These are phyloP conservation scores for Houttuynia cordata DNA, from an alignment of 164 flowering plant species.

Conservation along the genomic window DNA sequence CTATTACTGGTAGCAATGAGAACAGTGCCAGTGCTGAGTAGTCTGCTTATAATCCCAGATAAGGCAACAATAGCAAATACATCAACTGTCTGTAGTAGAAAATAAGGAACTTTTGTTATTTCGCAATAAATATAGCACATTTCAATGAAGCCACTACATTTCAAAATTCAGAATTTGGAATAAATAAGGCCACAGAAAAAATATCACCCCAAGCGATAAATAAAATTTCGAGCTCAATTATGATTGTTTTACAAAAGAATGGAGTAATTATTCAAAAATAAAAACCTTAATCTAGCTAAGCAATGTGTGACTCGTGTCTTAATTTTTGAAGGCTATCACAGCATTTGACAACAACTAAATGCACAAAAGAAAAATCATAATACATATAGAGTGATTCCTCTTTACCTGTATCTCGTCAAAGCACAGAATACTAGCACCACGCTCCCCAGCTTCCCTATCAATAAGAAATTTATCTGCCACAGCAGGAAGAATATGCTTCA, in stretches of 20 bases:
- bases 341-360: background rate
- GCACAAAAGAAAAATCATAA: background rate
- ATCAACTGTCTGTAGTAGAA: slow-evolving; percentile 85
- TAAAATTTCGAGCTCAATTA: too few relatives aligned
- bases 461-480: slow-evolving; percentile 91
- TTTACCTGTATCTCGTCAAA: slow-evolving; percentile 97
- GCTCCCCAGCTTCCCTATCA: slow-evolving; percentile 35
- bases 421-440: slow-evolving; percentile 88
- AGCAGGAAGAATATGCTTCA: slow-evolving; percentile 91
- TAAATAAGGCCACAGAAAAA: too few relatives aligned
- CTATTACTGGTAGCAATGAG: slow-evolving; percentile 96
- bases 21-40: slow-evolving; percentile 84
- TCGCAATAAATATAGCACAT: too few relatives aligned
- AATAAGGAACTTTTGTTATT: slow-evolving; percentile 2
- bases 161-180: too few relatives aligned
- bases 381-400: background rate
- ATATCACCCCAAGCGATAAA: too few relatives aligned
- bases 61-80: slow-evolving; percentile 97
- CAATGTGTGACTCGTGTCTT: too few relatives aligned
- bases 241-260: too few relatives aligned
- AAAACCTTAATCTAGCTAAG: too few relatives aligned
- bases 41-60: slow-evolving; percentile 97
- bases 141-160: too few relatives aligned
- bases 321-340: too few relatives aligned
- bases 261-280: too few relatives aligned